Percentiles rank a stretch among this genome's conserved stretches.
These are phyloP conservation scores for Peronospora tabacina DNA, from an alignment of 352 stramenopile species.

Conservation along the genomic window DNA sequence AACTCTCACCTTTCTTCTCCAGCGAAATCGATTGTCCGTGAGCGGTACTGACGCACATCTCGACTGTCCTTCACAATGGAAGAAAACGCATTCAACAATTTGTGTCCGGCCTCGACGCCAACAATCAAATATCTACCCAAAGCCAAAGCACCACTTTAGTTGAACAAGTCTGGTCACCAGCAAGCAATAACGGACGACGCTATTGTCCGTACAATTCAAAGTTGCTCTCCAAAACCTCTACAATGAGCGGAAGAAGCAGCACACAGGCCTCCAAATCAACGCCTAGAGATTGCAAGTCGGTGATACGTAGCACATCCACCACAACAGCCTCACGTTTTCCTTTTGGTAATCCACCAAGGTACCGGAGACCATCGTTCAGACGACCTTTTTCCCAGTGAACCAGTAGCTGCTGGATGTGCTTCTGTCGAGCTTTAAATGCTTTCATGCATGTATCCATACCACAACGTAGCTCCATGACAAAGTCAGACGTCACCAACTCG, in stretches of 20 bases:
- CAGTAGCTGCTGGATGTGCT: slow-evolving; percentile 63
- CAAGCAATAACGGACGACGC: not conserved
- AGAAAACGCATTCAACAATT: slow-evolving; percentile 68
- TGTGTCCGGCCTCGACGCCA: slow-evolving; percentile 47
- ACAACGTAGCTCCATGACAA: slow-evolving; percentile 75
- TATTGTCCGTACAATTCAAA: slow-evolving; percentile 47
- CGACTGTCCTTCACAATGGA: slow-evolving; percentile 60
- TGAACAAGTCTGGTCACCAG: not conserved
- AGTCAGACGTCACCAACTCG: slow-evolving; percentile 46
- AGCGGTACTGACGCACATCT: slow-evolving; percentile 41
- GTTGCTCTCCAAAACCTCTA: slow-evolving; percentile 54
- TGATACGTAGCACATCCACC: slow-evolving; percentile 61
- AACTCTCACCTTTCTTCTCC: slow-evolving; percentile 54
- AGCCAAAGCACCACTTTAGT: not conserved
- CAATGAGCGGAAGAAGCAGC: slow-evolving; percentile 68
- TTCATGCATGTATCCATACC: slow-evolving; percentile 82
- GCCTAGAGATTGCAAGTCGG: slow-evolving; percentile 49
- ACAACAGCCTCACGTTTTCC: slow-evolving; percentile 67
- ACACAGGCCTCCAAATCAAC: slow-evolving; percentile 70
- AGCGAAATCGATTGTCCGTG: slow-evolving; percentile 58
- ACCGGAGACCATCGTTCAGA: slow-evolving; percentile 62
- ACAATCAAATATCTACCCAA: slow-evolving; percentile 45
- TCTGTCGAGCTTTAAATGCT: slow-evolving; percentile 58
- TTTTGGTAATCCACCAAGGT: slow-evolving; percentile 49
- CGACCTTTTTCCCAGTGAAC: slow-evolving; percentile 60